Percentiles rank a stretch among this genome's conserved stretches.
These are phyloP conservation scores for Fusarium keratoplasticum DNA, from an alignment of 2,329 filamentous ascomycete species.

Conservation along the genomic window DNA sequence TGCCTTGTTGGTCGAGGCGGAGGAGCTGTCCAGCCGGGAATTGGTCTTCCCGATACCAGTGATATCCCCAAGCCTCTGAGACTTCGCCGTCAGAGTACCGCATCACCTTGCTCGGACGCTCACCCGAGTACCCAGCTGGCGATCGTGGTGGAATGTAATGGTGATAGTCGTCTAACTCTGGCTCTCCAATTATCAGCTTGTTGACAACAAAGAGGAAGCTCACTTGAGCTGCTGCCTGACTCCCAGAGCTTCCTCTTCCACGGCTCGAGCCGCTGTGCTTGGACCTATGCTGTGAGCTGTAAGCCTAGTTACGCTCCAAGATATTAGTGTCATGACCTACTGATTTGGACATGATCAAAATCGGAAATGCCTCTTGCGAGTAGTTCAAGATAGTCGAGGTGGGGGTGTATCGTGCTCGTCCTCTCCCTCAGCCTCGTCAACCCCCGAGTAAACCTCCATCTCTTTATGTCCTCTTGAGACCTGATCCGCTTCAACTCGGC, in stretches of 20 bases:
- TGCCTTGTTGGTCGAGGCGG: background rate
- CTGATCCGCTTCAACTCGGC: background rate
- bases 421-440: background rate
- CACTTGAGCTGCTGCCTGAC: background rate
- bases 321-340: constrained; percentile 1
- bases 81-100: constrained; percentile 50
- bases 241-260: constrained; percentile 20
- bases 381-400: background rate
- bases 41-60: too few relatives aligned
- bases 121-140: constrained; percentile 39
- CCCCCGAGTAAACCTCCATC: constrained; percentile 3
- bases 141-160: constrained; percentile 48
- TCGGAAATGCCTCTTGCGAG: background rate
- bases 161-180: constrained; percentile 6
- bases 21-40: constrained; percentile 6
- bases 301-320: background rate
- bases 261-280: constrained; percentile 7
- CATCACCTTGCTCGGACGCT: constrained; percentile 50
- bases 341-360: constrained; percentile 16
- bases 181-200: constrained; percentile 44
- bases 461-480: constrained; percentile 31
- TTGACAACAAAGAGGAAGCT: constrained; percentile 56
- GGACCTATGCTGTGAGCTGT: constrained; percentile 15
- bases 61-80: constrained; percentile 31
- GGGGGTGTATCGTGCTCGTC: background rate